Base-by-base conservation (phyloP, 306 rosid species). In the Carpinus fangiana region DNA sequence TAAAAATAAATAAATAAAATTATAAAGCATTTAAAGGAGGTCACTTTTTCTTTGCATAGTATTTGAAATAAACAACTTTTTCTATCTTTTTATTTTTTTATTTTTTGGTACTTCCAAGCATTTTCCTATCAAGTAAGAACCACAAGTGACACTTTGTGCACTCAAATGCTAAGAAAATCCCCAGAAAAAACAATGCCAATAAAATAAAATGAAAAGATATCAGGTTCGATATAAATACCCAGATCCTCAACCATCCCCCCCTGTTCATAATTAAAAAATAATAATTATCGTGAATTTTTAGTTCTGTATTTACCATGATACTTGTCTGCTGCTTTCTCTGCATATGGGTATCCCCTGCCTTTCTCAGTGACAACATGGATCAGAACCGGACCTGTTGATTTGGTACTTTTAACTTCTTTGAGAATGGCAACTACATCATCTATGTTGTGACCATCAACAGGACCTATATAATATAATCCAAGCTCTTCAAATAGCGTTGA, bases 381-480 rank as follows among this genome's bases (percentile, higher is more conserved):
- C 78, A 93, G 86, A 74, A 93, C 98, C 46, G 99, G 98, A 77
- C 99, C 99, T 0, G 92, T 96, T 78, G 93, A 88, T 79, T 89
- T 87, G 13, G 98, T 93, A 73, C 90, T 84, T 86, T 90, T 96
- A 26, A 93, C 98, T 88, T 96, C 99, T 13, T 84, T 81, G 68
- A 96, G 93, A 85, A 96, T 96, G 77, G 98, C 70, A 52, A 91
- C 79, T 71, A 96, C 92, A 82, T 96, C 99, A 76, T 96, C 99
- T 17, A 96, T 71, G 88, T 88, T 96, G 89, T 96, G 99, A 81
- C 97, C 99, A 79, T 96, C 98, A 12, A 96, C 99, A 61, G 96
- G 99, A 77, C 98, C 99, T 36, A 96, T 96, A 76, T 96, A 96
- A 87, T 96, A 96, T 73, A 96, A 90, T 53, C 99, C 99, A 70